A percentile compares a stretch with the other conserved stretches of the same genome.
Conservation (phyloP, 257 asterid species). For the Fraxinus pennsylvanica region DNA sequence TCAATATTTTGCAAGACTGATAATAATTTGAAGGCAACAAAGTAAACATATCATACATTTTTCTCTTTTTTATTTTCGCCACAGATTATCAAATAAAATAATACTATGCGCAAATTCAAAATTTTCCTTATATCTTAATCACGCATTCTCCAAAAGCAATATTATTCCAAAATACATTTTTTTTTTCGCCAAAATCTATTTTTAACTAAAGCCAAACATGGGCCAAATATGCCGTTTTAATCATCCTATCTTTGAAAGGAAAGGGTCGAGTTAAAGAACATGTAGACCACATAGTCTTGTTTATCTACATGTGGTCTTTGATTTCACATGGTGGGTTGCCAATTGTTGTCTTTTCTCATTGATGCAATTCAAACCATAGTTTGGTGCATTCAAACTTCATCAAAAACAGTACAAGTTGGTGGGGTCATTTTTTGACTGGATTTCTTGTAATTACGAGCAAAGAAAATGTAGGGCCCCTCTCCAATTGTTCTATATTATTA, state of each 20-base stretch:
- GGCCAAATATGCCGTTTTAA: no score
- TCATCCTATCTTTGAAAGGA: not conserved
- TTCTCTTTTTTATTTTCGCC: no score
- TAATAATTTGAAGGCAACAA: no score
- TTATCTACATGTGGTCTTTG: not conserved
- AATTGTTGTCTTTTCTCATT: not conserved
- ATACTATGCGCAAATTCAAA: no score
- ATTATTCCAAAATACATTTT: no score
- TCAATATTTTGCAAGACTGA: no score
- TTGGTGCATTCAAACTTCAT: slow-evolving; percentile 4
- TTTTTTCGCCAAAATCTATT: no score
- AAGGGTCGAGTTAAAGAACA: not conserved
- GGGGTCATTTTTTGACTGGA: not conserved
- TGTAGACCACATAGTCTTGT: not conserved
- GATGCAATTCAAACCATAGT: not conserved
- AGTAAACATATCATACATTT: no score
- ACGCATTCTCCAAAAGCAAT: no score
- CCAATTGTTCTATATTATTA: slow-evolving; percentile 31
- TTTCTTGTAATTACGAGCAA: not conserved
- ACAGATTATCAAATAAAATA: no score
- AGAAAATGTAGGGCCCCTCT: slow-evolving; percentile 22
- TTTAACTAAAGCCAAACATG: no score
- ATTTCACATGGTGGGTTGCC: not conserved
- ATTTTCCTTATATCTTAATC: no score
- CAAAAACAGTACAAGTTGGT: not conserved